Percentiles rank a stretch among this genome's conserved stretches.
Evolutionary conservation across 768 basidiomycete genomes (phyloP).

Genomic region (Mycena olivaceomarginata): DNA sequence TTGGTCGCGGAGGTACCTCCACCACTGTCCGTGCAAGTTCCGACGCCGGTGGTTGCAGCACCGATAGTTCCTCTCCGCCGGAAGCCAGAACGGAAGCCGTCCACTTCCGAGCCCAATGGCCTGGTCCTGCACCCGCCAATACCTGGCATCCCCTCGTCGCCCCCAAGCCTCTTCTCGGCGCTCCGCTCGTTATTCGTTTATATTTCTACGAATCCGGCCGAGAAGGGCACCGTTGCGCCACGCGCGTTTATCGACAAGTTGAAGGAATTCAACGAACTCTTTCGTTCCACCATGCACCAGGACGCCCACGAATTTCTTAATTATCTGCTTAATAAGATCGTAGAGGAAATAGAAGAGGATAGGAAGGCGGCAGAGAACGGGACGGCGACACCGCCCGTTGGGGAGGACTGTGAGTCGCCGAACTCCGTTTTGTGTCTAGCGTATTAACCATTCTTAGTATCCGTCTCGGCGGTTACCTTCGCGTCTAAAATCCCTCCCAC

Average conservation of each 20-base stretch:
- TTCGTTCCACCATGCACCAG: slow-evolving; percentile 95
- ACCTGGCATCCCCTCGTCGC: slow-evolving; percentile 68
- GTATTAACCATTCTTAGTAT: slow-evolving; percentile 63
- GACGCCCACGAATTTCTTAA: slow-evolving; percentile 99
- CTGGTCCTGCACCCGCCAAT: slow-evolving; percentile 36
- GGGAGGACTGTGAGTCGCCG: slow-evolving; percentile 79
- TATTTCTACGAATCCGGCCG: slow-evolving; percentile 86
- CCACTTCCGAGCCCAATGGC: slow-evolving; percentile 50
- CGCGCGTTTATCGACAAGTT: slow-evolving; percentile 95
- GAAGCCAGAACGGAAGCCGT: slow-evolving; percentile 74
- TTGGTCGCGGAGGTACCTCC: slow-evolving; percentile 57
- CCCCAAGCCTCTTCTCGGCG: slow-evolving; percentile 91
- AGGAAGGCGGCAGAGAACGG: slow-evolving; percentile 63
- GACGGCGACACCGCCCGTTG: slow-evolving; percentile 54
- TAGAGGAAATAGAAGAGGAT: slow-evolving; percentile 93
- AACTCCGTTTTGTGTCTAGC: background rate
- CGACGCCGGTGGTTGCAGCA: slow-evolving; percentile 37
- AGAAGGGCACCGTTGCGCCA: slow-evolving; percentile 92
- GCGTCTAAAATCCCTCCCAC: slow-evolving; percentile 66
- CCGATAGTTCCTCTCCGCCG: slow-evolving; percentile 66
- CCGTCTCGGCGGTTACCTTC: slow-evolving; percentile 75
- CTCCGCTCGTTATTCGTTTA: slow-evolving; percentile 93
- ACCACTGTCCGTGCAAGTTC: slow-evolving; percentile 48
- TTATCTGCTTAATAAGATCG: slow-evolving; percentile 93
- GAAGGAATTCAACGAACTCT: slow-evolving; percentile 93